phyloP scores from a whole-genome alignment of 768 basidiomycete species.

The Suillus sp. region DNA sequence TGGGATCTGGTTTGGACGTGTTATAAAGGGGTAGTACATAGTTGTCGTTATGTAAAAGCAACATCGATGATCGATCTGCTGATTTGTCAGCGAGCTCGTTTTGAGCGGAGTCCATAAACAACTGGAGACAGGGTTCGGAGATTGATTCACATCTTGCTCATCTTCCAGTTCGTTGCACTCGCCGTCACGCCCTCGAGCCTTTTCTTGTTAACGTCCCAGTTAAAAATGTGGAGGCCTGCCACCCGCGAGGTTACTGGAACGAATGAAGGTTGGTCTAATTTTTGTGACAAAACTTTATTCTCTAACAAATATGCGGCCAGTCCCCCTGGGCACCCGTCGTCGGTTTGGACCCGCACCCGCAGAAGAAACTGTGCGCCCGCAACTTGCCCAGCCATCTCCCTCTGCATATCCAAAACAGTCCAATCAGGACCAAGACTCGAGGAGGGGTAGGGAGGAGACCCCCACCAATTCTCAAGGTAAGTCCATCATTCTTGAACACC shows the following conservation, averaged over 20 bases:
- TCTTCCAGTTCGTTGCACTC: constrained; percentile 18
- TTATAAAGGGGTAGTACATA: no score
- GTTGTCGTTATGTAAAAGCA: no score
- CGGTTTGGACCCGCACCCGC: constrained; percentile 88
- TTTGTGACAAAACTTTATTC: constrained; percentile 9
- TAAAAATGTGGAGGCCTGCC: constrained; percentile 83
- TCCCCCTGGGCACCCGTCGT: constrained; percentile 84
- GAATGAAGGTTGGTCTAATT: constrained; percentile 75
- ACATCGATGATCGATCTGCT: no score
- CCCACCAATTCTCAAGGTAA: constrained; percentile 77
- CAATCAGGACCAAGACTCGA: constrained; percentile 57
- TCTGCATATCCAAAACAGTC: constrained; percentile 78
- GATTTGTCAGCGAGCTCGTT: constrained; percentile 33
- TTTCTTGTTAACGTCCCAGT: constrained; percentile 13
- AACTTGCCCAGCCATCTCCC: constrained; percentile 84
- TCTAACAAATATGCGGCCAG: constrained; percentile 38
- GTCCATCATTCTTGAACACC: constrained; percentile 43
- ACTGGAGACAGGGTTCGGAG: constrained; percentile 31
- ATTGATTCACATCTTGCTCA: constrained; percentile 33
- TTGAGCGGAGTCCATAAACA: constrained; percentile 37
- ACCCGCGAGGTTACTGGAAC: constrained; percentile 90
- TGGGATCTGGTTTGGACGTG: constrained; percentile 31
- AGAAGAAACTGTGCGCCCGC: constrained; percentile 81
- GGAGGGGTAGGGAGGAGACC: constrained; percentile 70
- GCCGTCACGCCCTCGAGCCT: constrained; percentile 34